Evolutionary conservation across 1,284 basidiomycete species (phyloP), one percentile per base, ranked within the genome.

Genomic region (Ceraceosorus guamensis): DNA sequence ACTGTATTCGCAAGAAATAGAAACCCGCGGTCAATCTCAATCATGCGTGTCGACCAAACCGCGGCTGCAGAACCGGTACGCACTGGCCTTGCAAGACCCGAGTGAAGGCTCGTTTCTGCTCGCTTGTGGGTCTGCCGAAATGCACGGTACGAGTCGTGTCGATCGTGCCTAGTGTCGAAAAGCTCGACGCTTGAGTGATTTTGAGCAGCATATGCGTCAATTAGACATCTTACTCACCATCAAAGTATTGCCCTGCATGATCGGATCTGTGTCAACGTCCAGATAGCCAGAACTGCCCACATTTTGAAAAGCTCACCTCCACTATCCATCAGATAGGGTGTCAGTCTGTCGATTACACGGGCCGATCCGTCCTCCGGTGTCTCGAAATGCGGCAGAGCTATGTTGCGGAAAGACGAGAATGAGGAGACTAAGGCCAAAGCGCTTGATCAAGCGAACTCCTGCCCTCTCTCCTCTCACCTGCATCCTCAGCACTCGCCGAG

Each of bases 61-160:
- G 52, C 41, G 37, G 62, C 65, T 24, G 71, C 46, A 3, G 67
- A 61, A 43, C 53, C 24, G 24, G 24, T 24, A 24, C 24, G 24
- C 24, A 24, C 24, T 73, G 71, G 3, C 71, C 71, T 56, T 73
- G 71, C 52, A 73, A 45, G 6, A 73, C 70, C 10, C 70, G 60
- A 13, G 72, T 72, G 50, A 66, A 74, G 5, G 71, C 66, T 5
- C 67, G 65, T 56, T 68, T 71, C 47, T 74, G 72, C 57, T 71
- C 67, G 4, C 51, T 50, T 6, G 57, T 68, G 0, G 72, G 71
- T 13, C 61, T 60, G 7, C 70, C 70, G 61, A 74, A 74, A 56
- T 74, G 72, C 37, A 70, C 60, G 0, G 72, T 74, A 6, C 72
- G 61, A 4, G 71, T 74, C 47, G 66, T 68, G 48, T 74, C 72